These are phyloP conservation scores for Parastagonospora nodorum DNA, from an alignment of 2,329 filamentous ascomycete species.

Conservation along the genomic window DNA sequence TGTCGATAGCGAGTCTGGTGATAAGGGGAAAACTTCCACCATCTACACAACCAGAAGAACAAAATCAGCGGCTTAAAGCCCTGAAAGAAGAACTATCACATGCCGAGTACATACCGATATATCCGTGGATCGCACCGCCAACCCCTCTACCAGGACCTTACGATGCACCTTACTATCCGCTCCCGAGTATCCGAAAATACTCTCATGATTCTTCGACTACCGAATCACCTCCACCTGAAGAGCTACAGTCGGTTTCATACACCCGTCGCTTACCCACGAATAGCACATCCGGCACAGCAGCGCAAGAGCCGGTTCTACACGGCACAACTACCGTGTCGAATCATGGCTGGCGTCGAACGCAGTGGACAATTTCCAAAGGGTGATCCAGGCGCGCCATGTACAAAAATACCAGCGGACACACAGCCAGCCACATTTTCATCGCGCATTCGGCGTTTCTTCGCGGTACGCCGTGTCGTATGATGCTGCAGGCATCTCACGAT, in stretches of 20 bases:
- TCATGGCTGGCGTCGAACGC: constrained; percentile 41
- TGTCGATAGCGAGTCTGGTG: constrained; percentile 3
- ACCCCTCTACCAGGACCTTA: constrained; percentile 42
- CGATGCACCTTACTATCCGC: constrained; percentile 41
- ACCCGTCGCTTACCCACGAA: constrained; percentile 34
- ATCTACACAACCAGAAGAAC: constrained; percentile 3
- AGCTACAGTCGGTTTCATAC: constrained; percentile 22
- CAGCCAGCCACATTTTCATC: constrained; percentile 2
- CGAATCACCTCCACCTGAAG: constrained; percentile 3
- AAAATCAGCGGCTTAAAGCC: constrained; percentile 17
- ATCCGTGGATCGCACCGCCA: constrained; percentile 41
- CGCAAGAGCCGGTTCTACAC: constrained; percentile 17
- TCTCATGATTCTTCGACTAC: constrained; percentile 13
- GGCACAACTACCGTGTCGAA: constrained; percentile 35
- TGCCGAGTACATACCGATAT: constrained; percentile 27
- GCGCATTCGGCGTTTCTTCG: neutral
- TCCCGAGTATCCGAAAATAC: constrained; percentile 31
- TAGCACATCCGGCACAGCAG: constrained; percentile 18
- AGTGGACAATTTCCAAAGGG: constrained; percentile 39
- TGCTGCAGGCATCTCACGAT: neutral
- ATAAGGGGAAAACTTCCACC: constrained; percentile 4
- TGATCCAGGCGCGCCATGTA: constrained; percentile 19
- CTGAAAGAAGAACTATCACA: constrained; percentile 19
- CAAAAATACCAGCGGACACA: neutral
- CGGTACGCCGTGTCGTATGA: neutral